A percentile compares a stretch with the other conserved stretches of the same genome.
Conservation (phyloP, 345 rosid genomes). For the Syzygium aqueum region DNA sequence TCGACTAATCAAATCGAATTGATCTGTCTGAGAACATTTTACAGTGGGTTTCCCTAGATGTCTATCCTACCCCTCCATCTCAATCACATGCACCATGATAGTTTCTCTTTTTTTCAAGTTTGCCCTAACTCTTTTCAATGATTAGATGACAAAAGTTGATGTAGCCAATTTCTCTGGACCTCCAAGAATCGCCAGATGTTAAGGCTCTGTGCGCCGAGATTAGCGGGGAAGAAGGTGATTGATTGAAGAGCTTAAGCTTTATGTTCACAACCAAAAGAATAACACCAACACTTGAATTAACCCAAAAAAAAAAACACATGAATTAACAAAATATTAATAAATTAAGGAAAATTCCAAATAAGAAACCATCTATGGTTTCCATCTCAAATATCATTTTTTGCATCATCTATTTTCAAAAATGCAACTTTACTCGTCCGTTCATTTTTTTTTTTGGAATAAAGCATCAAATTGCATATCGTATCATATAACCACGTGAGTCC, state of each 20-base stretch:
- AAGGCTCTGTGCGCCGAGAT: background rate
- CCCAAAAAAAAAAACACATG: background rate
- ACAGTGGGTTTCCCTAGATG: background rate
- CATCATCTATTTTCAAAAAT: background rate
- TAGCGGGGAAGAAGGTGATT: background rate
- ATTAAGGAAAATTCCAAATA: background rate
- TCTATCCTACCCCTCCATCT: background rate
- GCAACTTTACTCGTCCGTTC: background rate
- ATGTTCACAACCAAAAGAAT: background rate
- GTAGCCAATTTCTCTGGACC: background rate
- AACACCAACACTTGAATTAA: background rate
- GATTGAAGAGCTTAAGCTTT: background rate
- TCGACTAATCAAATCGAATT: background rate
- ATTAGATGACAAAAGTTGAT: background rate
- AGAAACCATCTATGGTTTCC: background rate
- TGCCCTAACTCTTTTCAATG: background rate
- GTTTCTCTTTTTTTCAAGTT: background rate
- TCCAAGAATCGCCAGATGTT: background rate
- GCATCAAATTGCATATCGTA: too few relatives aligned
- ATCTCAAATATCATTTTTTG: background rate
- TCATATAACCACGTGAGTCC: background rate
- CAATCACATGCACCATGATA: background rate
- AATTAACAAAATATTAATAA: background rate
- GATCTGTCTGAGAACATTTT: background rate
- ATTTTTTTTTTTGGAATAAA: too few relatives aligned